These are phyloP conservation scores for Naganishia onofrii DNA, from an alignment of 768 basidiomycete species.

Conservation along the genomic window DNA sequence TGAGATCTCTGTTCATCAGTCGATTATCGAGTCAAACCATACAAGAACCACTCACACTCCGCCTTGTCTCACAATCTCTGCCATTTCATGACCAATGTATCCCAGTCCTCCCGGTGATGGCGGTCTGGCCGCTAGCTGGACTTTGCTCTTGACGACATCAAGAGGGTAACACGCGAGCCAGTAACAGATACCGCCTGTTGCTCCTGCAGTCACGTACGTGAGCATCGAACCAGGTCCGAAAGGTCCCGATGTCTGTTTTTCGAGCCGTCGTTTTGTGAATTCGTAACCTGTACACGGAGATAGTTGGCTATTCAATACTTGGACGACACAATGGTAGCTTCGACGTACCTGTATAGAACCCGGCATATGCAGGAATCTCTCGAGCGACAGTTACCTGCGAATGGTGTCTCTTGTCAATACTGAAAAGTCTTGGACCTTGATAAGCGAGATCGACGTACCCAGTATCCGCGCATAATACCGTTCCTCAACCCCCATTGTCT, in stretches of 20 bases:
- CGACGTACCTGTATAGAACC: slow-evolving; percentile 58
- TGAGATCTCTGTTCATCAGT: background rate
- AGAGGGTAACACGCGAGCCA: slow-evolving; percentile 93
- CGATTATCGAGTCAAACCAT: slow-evolving; percentile 1
- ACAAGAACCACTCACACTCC: slow-evolving; percentile 61
- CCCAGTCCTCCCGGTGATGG: slow-evolving; percentile 57
- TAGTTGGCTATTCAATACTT: background rate
- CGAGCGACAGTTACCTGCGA: slow-evolving; percentile 77
- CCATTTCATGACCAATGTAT: slow-evolving; percentile 74
- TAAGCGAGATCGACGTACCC: slow-evolving; percentile 59
- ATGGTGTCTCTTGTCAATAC: background rate
- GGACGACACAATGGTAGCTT: background rate
- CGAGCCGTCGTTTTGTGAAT: slow-evolving; percentile 69
- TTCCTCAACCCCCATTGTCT: slow-evolving; percentile 74
- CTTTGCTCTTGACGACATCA: slow-evolving; percentile 86
- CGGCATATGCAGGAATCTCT: slow-evolving; percentile 95
- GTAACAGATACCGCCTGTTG: slow-evolving; percentile 66
- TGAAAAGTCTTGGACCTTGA: background rate
- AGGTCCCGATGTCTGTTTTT: slow-evolving; percentile 27
- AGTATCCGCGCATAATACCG: slow-evolving; percentile 95
- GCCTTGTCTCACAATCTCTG: slow-evolving; percentile 64
- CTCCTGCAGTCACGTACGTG: slow-evolving; percentile 50
- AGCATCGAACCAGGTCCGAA: slow-evolving; percentile 37
- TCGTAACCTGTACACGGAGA: slow-evolving; percentile 68
- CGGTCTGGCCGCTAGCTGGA: slow-evolving; percentile 74